Conservation (phyloP, 768 basidiomycete species). For the Lentinula aciculospora region DNA sequence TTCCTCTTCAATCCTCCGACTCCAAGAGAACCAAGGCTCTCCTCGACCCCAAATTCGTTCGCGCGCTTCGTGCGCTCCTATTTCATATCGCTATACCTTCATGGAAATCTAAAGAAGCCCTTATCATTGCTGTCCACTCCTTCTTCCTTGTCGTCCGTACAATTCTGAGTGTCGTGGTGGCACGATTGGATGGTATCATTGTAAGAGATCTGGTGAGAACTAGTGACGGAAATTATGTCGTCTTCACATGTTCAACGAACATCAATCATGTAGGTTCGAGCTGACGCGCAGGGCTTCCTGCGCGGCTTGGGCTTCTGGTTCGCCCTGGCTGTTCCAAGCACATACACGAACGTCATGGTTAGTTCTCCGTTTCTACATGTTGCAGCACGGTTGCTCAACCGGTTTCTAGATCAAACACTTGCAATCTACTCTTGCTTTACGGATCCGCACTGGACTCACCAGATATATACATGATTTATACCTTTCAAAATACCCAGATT, state of each 20-base stretch:
- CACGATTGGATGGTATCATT: constrained; percentile 83
- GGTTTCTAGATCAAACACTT: constrained; percentile 77
- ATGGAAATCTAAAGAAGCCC: constrained; percentile 59
- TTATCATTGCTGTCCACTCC: constrained; percentile 73
- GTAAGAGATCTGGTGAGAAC: constrained; percentile 73
- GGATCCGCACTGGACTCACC: constrained; percentile 80
- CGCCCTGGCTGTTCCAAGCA: constrained; percentile 83
- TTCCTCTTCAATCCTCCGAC: constrained; percentile 47
- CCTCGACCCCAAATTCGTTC: constrained; percentile 63
- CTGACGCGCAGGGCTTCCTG: constrained; percentile 79
- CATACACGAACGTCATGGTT: constrained; percentile 95
- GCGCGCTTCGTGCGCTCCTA: constrained; percentile 70
- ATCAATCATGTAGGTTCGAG: constrained; percentile 40
- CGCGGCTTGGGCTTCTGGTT: constrained; percentile 87
- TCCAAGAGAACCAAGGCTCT: constrained; percentile 47
- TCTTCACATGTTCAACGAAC: background rate
- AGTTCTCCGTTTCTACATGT: constrained; percentile 7
- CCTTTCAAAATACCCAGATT: constrained; percentile 64
- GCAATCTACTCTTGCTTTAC: constrained; percentile 79
- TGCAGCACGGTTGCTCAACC: background rate
- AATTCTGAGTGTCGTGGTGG: constrained; percentile 82
- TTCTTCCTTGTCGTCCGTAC: constrained; percentile 84
- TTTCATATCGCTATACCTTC: constrained; percentile 66
- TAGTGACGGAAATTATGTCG: background rate
- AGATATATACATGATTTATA: constrained; percentile 92